phyloP scores from a whole-genome alignment of 139 green algal species.

The Picocystis salinarum region DNA sequence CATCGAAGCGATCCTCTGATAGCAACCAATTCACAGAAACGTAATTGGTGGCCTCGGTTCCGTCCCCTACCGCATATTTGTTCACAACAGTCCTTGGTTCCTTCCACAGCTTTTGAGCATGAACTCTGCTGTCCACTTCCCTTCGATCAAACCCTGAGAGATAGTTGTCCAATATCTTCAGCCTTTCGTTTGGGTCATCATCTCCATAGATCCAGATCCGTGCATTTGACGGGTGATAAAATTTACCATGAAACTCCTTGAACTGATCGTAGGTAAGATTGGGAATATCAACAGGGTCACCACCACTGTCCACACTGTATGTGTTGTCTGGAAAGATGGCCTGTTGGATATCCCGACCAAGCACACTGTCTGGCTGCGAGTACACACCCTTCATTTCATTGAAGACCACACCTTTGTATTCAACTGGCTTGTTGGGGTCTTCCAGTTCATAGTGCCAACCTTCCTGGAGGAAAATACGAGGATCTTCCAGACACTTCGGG shows the following conservation, averaged over 20 bases:
- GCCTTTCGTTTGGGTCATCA: conserved; percentile 64
- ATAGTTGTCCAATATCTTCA: conserved; percentile 41
- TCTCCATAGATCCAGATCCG: conserved; percentile 98
- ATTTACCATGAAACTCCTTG: conserved; percentile 58
- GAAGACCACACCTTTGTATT: conserved; percentile 79
- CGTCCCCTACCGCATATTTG: too few relatives aligned
- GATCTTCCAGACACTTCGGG: conserved; percentile 26
- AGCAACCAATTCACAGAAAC: conserved; percentile 83
- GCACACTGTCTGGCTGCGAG: conserved; percentile 75
- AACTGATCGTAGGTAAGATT: conserved; percentile 89
- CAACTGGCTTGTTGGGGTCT: conserved; percentile 20
- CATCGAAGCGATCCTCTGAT: conserved; percentile 54
- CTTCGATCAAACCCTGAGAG: too few relatives aligned
- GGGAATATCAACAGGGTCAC: conserved; percentile 77
- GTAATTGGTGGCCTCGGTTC: conserved; percentile 35
- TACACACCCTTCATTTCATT: conserved; percentile 99
- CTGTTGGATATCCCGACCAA: conserved; percentile 55
- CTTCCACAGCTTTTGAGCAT: conserved; percentile 43
- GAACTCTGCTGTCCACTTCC: neutral
- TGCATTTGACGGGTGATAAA: conserved; percentile 89
- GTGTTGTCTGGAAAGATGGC: conserved; percentile 37
- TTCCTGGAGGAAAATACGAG: conserved; percentile 9
- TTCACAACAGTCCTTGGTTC: conserved; percentile 19
- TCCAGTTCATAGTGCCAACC: conserved; percentile 77
- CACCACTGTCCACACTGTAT: conserved; percentile 76